Conservation (phyloP, 1,139 yeast species). For the Nakaseomyces glabratus region DNA sequence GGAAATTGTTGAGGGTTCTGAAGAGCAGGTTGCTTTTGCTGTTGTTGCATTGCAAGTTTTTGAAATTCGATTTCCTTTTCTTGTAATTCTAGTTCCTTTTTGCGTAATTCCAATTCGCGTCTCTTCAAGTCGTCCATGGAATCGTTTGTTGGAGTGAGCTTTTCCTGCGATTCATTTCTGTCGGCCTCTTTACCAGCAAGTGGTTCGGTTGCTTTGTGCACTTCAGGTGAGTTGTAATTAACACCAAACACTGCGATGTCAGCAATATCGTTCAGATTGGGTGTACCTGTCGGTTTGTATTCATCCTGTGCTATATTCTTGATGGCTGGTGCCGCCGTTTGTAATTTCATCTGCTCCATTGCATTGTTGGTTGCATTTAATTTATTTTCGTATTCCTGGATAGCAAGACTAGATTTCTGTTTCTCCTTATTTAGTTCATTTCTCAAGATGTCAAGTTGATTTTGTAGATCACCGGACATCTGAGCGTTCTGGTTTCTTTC, state of each 20-base stretch:
- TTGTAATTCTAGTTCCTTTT: constrained; percentile 38
- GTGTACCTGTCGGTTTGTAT: constrained; percentile 26
- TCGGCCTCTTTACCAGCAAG: not conserved
- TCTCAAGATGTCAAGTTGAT: constrained; percentile 3
- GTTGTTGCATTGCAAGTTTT: constrained; percentile 24
- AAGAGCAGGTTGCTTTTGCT: constrained; percentile 10
- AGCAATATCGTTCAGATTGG: constrained; percentile 27
- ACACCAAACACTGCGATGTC: constrained; percentile 29
- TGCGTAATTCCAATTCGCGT: constrained; percentile 38
- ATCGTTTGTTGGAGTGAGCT: not conserved
- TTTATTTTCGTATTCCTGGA: constrained; percentile 1
- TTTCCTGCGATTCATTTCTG: constrained; percentile 1
- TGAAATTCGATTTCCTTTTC: constrained; percentile 36
- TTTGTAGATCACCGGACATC: not conserved
- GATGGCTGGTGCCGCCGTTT: not conserved
- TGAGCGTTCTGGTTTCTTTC: constrained; percentile 1
- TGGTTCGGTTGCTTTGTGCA: constrained; percentile 4
- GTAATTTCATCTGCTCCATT: not conserved
- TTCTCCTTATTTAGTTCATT: constrained; percentile 4
- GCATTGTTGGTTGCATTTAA: not conserved
- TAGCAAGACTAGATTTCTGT: not conserved
- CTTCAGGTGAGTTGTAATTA: constrained; percentile 22
- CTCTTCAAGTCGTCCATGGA: constrained; percentile 15
- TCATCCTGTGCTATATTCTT: constrained; percentile 5
- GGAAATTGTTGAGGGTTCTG: constrained; percentile 17